phyloP scores from a whole-genome alignment of 176 grass and related monocot genomes.

The Tuctoria greenei region DNA sequence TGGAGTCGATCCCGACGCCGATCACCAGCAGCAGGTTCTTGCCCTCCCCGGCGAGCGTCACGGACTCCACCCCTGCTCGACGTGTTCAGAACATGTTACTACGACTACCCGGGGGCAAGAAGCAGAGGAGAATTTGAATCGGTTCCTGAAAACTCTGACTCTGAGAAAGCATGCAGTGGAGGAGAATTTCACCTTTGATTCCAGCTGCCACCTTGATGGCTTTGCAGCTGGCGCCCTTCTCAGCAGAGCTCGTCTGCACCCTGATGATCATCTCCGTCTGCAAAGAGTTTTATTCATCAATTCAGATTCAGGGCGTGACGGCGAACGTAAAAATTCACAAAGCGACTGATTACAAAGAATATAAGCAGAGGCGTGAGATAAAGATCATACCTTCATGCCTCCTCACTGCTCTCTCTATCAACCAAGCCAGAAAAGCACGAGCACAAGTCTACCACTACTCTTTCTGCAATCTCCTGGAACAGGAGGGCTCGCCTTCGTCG shows the following conservation, averaged over 20 bases:
- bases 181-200: conserved; percentile 23
- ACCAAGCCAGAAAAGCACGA: neutral
- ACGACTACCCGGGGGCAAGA: neutral
- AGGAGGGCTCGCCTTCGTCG: conserved; percentile 8
- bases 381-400: neutral
- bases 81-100: neutral
- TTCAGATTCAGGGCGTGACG: neutral
- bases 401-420: neutral
- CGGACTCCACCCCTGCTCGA: conserved; percentile 37
- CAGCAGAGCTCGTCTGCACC: conserved; percentile 28
- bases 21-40: conserved; percentile 57
- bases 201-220: conserved; percentile 53
- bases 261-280: conserved; percentile 55
- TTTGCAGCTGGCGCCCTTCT: conserved; percentile 40
- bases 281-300: neutral
- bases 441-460: neutral
- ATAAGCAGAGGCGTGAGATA: neutral
- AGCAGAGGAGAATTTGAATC: neutral
- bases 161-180: neutral
- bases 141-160: neutral
- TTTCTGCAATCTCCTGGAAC: neutral
- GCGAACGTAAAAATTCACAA: neutral
- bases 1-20: conserved; percentile 46
- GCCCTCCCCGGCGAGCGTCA: conserved; percentile 47
- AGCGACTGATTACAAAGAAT: neutral